phyloP scores from a whole-genome alignment of 441 rosid genomes.

The Eutrema salsugineum region DNA sequence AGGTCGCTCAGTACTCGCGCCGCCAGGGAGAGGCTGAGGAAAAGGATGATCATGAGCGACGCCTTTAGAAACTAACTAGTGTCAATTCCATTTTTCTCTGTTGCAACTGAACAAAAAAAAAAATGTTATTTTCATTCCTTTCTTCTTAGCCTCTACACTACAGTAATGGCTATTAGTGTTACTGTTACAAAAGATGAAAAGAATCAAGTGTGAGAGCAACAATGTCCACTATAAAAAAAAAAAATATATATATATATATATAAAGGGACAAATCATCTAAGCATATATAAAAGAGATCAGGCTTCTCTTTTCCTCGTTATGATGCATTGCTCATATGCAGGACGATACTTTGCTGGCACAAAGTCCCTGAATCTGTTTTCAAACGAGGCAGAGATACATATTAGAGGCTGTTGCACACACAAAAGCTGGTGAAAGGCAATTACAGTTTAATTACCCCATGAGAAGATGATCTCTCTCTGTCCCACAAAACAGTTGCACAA shows the following conservation, averaged over 20 bases:
- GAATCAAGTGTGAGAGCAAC: background rate
- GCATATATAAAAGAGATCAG: slow-evolving; percentile 11
- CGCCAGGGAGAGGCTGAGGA: slow-evolving; percentile 33
- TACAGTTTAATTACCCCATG: slow-evolving; percentile 42
- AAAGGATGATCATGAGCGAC: slow-evolving; percentile 15
- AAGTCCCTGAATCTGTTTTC: slow-evolving; percentile 73
- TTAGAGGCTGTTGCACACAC: background rate
- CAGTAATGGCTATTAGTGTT: background rate
- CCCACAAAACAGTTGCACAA: slow-evolving; percentile 67
- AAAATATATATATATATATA: no score
- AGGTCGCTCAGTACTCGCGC: slow-evolving; percentile 33
- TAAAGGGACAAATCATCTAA: background rate
- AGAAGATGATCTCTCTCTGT: slow-evolving; percentile 73
- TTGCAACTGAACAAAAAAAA: background rate
- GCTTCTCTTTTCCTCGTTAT: slow-evolving; percentile 34
- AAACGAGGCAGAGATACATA: background rate
- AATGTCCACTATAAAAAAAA: background rate
- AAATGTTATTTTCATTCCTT: background rate
- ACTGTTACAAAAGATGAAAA: background rate
- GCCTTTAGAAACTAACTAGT: slow-evolving; percentile 3
- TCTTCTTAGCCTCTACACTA: background rate
- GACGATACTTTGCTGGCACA: slow-evolving; percentile 66
- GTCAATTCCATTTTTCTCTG: background rate
- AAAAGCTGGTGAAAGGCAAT: background rate
- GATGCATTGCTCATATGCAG: slow-evolving; percentile 69